Base-by-base conservation (phyloP, 768 basidiomycete species). In the Floccularia luteovirens region DNA sequence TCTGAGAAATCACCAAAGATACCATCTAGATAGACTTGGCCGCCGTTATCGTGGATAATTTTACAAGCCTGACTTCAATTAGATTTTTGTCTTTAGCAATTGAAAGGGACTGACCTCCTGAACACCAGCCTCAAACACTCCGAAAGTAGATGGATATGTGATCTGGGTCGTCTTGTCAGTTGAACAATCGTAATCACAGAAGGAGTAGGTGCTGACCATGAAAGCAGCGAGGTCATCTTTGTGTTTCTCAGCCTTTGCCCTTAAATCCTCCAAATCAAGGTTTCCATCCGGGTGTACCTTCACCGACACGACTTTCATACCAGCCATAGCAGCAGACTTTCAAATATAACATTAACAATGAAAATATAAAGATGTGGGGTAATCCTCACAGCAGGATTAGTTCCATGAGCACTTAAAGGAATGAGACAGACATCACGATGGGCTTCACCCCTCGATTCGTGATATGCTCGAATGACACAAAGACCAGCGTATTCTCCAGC, bases 401-500 rank as follows among this genome's bases (percentile, higher is more conserved):
- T 98, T 31, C 96, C 96, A 63, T 98, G 96, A 2, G 96, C 96
- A 50, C 90, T 94, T 39, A 94, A 64, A 40, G 96, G 96, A 50
- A 97, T 94, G 38, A 97, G 62, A 56, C 92, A 98, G 36, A 97
- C 75, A 57, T 98, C 77, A 32, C 96, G 79, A 48, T 93, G 78
- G 1, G 69, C 73, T 52, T 98, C 82, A 23, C 87, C 87, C 16
- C 82, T 80, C 39, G 90, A 87, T 56, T 86, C 83, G 53, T 97
- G 91, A 61, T 92, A 99, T 7, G 93, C 93, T 35, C 84, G 78
- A 54, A 99, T 97, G 44, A 97, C 84, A 38, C 77, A 82, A 16
- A 99, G 74, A n/a, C 96, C 96, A 23, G 96, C 77, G 52, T 93
- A 99, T 64, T 99, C 96, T 20, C 96, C 96, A 44, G 92, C 90